Evolutionary conservation across 148 eudicot species (phyloP).

Genomic region (Linanthus parryae): DNA sequence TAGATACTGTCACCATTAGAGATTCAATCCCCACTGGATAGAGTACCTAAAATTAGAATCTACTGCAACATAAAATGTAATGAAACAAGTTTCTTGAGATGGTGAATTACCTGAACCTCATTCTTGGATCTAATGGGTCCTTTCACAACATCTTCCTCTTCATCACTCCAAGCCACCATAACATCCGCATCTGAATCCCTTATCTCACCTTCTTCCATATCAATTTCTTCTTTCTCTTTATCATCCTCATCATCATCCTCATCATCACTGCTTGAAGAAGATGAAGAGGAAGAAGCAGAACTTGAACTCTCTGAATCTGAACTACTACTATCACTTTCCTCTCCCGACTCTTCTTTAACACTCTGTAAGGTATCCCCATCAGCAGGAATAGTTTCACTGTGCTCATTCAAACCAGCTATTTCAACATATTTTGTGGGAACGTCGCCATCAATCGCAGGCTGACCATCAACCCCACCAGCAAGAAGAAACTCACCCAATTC

Average conservation of each 20-base stretch:
- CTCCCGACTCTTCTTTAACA: conserved; percentile 14
- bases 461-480: background rate
- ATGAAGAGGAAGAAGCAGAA: conserved; percentile 27
- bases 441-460: background rate
- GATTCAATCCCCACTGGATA: too few relatives aligned
- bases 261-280: conserved; percentile 47
- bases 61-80: too few relatives aligned
- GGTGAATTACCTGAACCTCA: conserved; percentile 53
- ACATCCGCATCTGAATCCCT: conserved; percentile 45
- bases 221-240: conserved; percentile 22
- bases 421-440: background rate
- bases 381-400: conserved; percentile 1
- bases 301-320: conserved; percentile 35
- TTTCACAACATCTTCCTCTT: conserved; percentile 17
- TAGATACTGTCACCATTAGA: too few relatives aligned
- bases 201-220: conserved; percentile 79
- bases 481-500: conserved; percentile 6
- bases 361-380: conserved; percentile 3
- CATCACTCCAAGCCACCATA: conserved; percentile 49
- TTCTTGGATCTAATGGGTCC: conserved; percentile 72
- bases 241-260: conserved; percentile 19
- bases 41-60: too few relatives aligned
- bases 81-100: too few relatives aligned
- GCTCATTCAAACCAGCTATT: background rate
- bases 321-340: conserved; percentile 16